These are phyloP conservation scores for Boletus pseudo-olivaceus DNA, from an alignment of 768 basidiomycete species.

Conservation along the genomic window DNA sequence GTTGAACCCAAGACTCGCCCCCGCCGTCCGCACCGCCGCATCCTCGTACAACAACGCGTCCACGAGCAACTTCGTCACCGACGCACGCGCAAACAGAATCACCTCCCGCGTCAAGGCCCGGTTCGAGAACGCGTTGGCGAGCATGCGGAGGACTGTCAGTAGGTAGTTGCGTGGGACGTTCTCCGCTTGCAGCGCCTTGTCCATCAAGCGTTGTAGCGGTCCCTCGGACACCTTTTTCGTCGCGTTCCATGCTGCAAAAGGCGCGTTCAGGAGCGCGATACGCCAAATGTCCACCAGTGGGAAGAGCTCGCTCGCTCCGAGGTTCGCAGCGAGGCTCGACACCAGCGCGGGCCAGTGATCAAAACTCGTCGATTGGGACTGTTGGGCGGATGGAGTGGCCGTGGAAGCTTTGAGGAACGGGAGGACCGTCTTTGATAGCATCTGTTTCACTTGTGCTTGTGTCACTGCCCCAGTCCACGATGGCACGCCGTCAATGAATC, in stretches of 20 bases:
- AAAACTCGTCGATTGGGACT: conserved; percentile 38
- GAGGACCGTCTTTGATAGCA: conserved; percentile 45
- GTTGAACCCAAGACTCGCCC: conserved; percentile 81
- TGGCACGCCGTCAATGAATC: conserved; percentile 54
- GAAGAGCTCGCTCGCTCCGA: conserved; percentile 62
- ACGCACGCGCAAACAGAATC: conserved; percentile 34
- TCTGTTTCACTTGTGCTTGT: conserved; percentile 43
- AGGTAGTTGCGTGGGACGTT: conserved; percentile 49
- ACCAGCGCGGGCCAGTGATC: conserved; percentile 49
- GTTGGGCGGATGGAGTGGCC: conserved; percentile 16
- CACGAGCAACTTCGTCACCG: conserved; percentile 56
- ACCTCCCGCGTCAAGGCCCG: conserved; percentile 36
- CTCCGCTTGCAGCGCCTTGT: conserved; percentile 37
- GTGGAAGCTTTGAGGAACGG: conserved; percentile 65
- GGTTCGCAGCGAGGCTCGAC: conserved; percentile 36
- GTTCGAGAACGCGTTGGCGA: conserved; percentile 64
- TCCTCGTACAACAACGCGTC: conserved; percentile 68
- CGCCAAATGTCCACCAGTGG: conserved; percentile 84
- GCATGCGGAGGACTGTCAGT: conserved; percentile 63
- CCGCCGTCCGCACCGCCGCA: conserved; percentile 65
- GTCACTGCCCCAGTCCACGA: conserved; percentile 33
- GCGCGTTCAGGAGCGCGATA: conserved; percentile 64
- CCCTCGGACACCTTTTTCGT: conserved; percentile 31
- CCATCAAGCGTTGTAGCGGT: conserved; percentile 45
- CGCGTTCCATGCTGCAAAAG: conserved; percentile 51